Evolutionary conservation across 1,284 basidiomycete genomes (phyloP), one percentile per base, ranked within the genome.

Genomic region (Peniophora sp.): DNA sequence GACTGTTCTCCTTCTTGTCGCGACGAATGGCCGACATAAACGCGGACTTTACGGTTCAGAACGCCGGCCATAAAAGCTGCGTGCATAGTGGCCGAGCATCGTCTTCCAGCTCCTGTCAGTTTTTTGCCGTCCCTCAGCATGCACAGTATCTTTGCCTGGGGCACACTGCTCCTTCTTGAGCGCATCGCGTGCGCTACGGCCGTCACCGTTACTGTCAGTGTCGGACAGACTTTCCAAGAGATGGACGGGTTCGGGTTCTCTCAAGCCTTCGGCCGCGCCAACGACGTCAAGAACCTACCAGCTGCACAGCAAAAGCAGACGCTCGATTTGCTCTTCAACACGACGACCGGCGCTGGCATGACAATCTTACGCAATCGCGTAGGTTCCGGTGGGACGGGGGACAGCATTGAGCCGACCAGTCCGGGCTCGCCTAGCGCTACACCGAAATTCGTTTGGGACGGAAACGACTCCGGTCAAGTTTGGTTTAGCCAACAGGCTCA

Each of bases 301-400:
- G 48, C 57, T 16, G 25, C 56, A 16, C 35, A 49, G 23, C 58
- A 57, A 49, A 56, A 52, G 9, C 44, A 52, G 38, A 53, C 49
- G 10, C 52, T 61, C 12, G 56, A 62, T 45, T 46, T 58, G 10
- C 50, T 62, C 12, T 62, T 62, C 54, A 55, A 49, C 47, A 35
- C 56, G 32, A 56, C 50, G 19, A 48, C 36, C 22, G 59, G 59
- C 20, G 57, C 58, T 2, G 59, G 59, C 3, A 39, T 60, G 41
- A 59, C 57, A 20, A 61, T 61, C 36, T 45, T 60, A 2, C 59
- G 59, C 38, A 61, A 60, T 38, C 58, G 59, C 39, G 59, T 61
- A 22, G 59, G 59, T 2, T 53, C 50, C n/a, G 57, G 57, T 12
- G 51, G 52, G n/a, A 24, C 47, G 2, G 49, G 53, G 8, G 57